phyloP scores from a whole-genome alignment of 441 rosid genomes.

The Adansonia grandidieri region DNA sequence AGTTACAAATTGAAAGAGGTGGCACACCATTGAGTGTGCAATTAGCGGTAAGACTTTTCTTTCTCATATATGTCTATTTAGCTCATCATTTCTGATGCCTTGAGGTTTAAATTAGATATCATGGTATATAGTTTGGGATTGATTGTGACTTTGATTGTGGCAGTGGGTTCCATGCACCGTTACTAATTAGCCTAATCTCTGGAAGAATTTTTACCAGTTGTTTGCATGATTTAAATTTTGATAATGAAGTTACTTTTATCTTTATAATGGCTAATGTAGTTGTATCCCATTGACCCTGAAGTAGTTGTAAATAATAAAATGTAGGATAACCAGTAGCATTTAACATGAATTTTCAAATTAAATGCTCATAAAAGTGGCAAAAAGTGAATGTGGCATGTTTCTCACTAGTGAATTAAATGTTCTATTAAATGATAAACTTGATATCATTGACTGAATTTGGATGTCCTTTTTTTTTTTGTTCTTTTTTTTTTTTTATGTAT shows the following conservation, averaged over 20 bases:
- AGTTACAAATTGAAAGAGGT: constrained; percentile 90
- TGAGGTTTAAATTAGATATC: constrained; percentile 5
- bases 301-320: not conserved
- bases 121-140: not conserved
- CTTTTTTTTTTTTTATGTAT: not conserved
- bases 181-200: constrained; percentile 9
- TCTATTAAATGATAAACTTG: constrained; percentile 6
- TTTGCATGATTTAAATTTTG: constrained; percentile 5
- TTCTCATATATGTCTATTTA: constrained; percentile 9
- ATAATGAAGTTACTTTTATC: not conserved
- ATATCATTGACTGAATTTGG: not conserved
- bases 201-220: not conserved
- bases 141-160: constrained; percentile 13
- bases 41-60: constrained; percentile 65
- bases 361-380: constrained; percentile 8
- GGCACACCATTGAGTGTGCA: constrained; percentile 65
- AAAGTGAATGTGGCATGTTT: not conserved
- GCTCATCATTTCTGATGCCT: constrained; percentile 10
- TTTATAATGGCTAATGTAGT: not conserved
- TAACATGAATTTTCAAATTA: not conserved
- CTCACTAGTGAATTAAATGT: not conserved
- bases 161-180: not conserved
- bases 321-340: not conserved
- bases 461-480: not conserved
- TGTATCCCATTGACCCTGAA: constrained; percentile 1